phyloP scores from a whole-genome alignment of 148 eudicot species.

The Fagopyrum homotropicum region DNA sequence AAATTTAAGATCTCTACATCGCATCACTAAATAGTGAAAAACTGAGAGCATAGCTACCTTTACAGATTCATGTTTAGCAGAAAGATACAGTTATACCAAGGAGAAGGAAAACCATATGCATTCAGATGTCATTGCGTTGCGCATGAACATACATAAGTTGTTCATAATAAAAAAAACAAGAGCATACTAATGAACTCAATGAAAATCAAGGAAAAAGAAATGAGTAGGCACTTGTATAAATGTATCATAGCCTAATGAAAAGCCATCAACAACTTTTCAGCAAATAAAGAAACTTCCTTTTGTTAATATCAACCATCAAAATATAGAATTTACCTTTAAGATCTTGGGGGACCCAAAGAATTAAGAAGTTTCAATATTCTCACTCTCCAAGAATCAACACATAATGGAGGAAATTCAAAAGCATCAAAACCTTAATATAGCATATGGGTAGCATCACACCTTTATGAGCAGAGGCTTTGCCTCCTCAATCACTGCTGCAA shows the following conservation, averaged over 20 bases:
- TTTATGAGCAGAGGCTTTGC: slow-evolving; percentile 72
- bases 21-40: not conserved
- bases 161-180: not conserved
- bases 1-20: not conserved
- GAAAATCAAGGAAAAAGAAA: not conserved
- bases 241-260: not conserved
- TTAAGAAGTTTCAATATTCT: not conserved
- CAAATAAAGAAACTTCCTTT: not conserved
- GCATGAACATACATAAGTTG: not conserved
- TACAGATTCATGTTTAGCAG: not conserved
- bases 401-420: not conserved
- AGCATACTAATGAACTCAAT: not conserved
- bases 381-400: not conserved
- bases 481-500: slow-evolving; percentile 73
- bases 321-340: not conserved
- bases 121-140: not conserved
- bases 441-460: slow-evolving; percentile 44
- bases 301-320: not conserved
- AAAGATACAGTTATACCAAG: not conserved
- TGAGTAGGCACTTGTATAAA: not conserved
- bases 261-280: not conserved
- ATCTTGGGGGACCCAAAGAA: not conserved
- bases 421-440: slow-evolving; percentile 12
- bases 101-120: not conserved
- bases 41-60: not conserved